Percentiles rank a stretch among this genome's conserved stretches.
Evolutionary conservation across 169 alveolate species (phyloP).

Genomic region (Eimeria necatrix): DNA sequence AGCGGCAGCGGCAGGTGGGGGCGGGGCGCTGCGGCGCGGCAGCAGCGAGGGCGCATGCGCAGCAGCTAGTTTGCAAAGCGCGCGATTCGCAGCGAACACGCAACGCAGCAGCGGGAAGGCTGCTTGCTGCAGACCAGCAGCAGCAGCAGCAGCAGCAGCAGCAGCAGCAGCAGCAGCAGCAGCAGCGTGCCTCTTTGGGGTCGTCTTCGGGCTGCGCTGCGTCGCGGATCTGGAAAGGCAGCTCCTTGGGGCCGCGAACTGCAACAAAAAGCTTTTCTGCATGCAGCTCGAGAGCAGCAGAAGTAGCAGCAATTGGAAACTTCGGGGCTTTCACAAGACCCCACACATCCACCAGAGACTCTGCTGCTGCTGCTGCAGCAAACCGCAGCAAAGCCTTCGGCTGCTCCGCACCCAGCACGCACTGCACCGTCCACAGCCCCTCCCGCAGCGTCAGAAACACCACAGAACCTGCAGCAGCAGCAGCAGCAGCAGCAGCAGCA

Average conservation of each 20-base stretch:
- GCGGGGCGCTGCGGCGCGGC: not conserved
- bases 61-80: too few species aligned
- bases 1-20: not conserved
- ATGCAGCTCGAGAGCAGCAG: constrained; percentile 94
- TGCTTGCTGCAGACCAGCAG: too few species aligned
- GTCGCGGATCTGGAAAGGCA: constrained; percentile 98
- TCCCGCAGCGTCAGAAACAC: constrained; percentile 77
- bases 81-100: too few species aligned
- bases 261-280: constrained; percentile 93
- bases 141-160: not conserved
- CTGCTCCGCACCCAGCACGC: constrained; percentile 64
- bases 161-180: not conserved
- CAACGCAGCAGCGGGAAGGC: too few species aligned
- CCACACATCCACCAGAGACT: constrained; percentile 96
- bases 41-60: too few species aligned
- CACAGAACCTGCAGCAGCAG: constrained; percentile 49
- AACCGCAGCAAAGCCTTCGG: constrained; percentile 74
- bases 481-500: not conserved
- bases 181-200: constrained; percentile 69
- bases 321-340: constrained; percentile 95
- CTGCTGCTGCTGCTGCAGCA: constrained; percentile 83
- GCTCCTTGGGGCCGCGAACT: constrained; percentile 82
- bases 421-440: constrained; percentile 67
- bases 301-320: constrained; percentile 93
- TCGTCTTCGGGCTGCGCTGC: constrained; percentile 88